Evolutionary conservation across 129 eudicot genomes (phyloP).

Genomic region (Pittosporum tobira): DNA sequence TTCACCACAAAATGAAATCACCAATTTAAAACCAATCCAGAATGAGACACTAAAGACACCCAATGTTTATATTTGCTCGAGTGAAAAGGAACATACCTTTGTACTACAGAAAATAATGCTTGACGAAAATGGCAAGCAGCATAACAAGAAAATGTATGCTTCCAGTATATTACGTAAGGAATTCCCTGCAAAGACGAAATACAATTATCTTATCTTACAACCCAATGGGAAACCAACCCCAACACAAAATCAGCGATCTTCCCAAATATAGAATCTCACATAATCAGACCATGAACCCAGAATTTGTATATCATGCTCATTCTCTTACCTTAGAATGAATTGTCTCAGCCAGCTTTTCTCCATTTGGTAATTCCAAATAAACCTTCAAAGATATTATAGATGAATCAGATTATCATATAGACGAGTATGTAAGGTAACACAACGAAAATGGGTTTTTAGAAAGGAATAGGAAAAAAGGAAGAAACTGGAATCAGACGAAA

Average conservation of each 20-base stretch:
- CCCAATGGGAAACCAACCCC: background rate
- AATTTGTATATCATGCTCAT: background rate
- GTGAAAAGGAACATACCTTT: constrained; percentile 40
- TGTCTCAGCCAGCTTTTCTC: constrained; percentile 71
- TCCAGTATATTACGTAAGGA: constrained; percentile 90
- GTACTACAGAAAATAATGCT: constrained; percentile 74
- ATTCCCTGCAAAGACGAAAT: constrained; percentile 57
- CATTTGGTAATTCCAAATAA: constrained; percentile 75
- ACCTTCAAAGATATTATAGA: constrained; percentile 40
- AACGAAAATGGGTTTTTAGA: too few species aligned
- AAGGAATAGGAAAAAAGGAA: too few species aligned
- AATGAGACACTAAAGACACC: background rate
- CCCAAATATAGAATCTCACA: too few species aligned
- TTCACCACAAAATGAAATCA: too few species aligned
- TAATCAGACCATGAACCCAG: too few species aligned
- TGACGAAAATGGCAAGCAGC: constrained; percentile 86
- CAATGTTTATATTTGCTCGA: background rate
- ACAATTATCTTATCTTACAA: background rate
- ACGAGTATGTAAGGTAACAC: background rate
- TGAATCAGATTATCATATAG: constrained; percentile 2
- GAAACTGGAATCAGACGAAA: too few species aligned
- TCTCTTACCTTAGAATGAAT: constrained; percentile 59
- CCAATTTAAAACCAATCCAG: too few species aligned
- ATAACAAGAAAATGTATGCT: constrained; percentile 47
- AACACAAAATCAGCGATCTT: too few species aligned